These are phyloP conservation scores for Leccinum griseonigrum DNA, from an alignment of 1,284 basidiomycete species.

Conservation along the genomic window DNA sequence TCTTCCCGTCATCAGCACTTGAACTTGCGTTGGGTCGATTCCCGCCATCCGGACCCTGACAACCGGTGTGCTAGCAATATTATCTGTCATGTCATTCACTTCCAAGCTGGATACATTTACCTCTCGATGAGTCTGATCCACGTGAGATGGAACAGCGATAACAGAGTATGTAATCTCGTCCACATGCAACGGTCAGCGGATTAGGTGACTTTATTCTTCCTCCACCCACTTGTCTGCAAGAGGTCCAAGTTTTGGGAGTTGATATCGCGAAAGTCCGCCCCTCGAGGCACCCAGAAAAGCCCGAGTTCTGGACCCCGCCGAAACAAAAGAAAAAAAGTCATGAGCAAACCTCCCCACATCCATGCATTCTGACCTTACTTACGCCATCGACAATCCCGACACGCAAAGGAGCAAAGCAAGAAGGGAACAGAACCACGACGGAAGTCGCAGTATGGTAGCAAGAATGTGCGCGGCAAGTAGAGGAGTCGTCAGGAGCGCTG, in stretches of 20 bases:
- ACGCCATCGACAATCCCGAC: constrained; percentile 56
- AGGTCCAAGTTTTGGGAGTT: constrained; percentile 65
- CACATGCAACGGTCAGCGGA: background rate
- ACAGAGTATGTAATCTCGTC: constrained; percentile 1
- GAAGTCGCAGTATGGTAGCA: constrained; percentile 49
- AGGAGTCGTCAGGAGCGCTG: constrained; percentile 69
- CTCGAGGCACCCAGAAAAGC: constrained; percentile 66
- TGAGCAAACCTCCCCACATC: constrained; percentile 7
- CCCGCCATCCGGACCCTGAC: constrained; percentile 37
- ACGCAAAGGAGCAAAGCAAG: constrained; percentile 45
- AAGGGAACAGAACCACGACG: constrained; percentile 46
- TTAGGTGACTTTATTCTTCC: constrained; percentile 50
- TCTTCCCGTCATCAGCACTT: background rate
- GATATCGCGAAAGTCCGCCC: constrained; percentile 51
- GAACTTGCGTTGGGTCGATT: background rate
- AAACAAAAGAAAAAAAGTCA: background rate
- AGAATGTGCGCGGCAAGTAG: constrained; percentile 62
- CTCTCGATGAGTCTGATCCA: background rate
- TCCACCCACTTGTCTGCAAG: constrained; percentile 73
- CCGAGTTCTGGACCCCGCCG: constrained; percentile 43
- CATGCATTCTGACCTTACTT: constrained; percentile 37
- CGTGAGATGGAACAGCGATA: constrained; percentile 2
- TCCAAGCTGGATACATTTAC: constrained; percentile 33
- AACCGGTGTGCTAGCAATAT: constrained; percentile 27
- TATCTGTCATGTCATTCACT: constrained; percentile 28